Conservation (phyloP, 2,329 filamentous ascomycete species). For the Penicillium sumatraense region DNA sequence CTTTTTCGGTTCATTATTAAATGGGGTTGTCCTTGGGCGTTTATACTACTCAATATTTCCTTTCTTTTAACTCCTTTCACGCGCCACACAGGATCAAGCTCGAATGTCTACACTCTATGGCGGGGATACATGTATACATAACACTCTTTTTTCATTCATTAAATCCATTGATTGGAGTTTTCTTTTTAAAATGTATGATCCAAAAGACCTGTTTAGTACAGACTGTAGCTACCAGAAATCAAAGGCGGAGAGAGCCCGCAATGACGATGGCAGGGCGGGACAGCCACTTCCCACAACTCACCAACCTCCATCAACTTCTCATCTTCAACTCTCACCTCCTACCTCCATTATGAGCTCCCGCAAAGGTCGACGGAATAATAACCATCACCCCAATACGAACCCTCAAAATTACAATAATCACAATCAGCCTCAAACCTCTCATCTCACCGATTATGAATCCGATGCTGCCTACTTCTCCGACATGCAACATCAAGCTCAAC, state of each 20-base stretch:
- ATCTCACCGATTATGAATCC: slow-evolving; percentile 66
- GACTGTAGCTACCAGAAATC: no score
- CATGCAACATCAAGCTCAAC: slow-evolving; percentile 27
- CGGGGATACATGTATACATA: neutral
- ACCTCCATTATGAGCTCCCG: slow-evolving; percentile 35
- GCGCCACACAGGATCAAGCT: neutral
- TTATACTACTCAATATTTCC: neutral
- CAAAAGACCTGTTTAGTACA: no score
- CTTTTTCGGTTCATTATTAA: slow-evolving; percentile 3
- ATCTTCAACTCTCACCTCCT: neutral
- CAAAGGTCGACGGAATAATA: slow-evolving; percentile 35
- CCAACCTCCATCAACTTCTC: neutral
- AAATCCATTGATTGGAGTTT: neutral
- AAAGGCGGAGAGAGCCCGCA: no score
- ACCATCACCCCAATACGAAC: slow-evolving; percentile 21
- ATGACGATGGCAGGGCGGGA: no score
- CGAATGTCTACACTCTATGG: neutral
- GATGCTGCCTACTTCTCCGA: slow-evolving; percentile 60
- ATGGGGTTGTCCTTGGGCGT: neutral
- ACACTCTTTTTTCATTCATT: neutral
- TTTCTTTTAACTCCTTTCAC: neutral
- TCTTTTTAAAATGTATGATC: no score
- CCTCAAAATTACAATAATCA: slow-evolving; percentile 28
- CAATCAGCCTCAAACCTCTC: slow-evolving; percentile 2
- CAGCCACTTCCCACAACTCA: neutral